phyloP scores from a whole-genome alignment of 306 rosid genomes.

The Trifolium fragiferum region DNA sequence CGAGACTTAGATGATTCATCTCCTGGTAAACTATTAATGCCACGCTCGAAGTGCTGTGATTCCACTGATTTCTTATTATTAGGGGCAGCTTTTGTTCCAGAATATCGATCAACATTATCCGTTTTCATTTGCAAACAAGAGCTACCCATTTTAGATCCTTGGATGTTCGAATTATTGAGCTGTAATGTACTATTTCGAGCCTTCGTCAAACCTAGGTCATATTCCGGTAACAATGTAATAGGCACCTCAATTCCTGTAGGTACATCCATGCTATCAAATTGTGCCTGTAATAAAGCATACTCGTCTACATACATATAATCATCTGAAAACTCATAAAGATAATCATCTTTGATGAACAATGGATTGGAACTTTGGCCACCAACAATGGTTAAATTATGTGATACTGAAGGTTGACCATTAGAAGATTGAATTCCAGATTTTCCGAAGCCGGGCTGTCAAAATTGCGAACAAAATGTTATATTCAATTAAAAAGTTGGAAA shows the following conservation, averaged over 20 bases:
- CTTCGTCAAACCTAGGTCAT: constrained; percentile 40
- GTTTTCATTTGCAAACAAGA: not conserved
- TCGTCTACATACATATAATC: constrained; percentile 64
- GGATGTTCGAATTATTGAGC: constrained; percentile 32
- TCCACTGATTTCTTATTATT: constrained; percentile 54
- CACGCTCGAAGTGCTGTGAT: constrained; percentile 44
- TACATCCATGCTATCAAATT: constrained; percentile 38
- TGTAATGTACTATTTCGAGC: constrained; percentile 49
- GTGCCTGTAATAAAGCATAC: constrained; percentile 70
- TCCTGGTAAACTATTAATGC: constrained; percentile 44
- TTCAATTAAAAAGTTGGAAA: constrained; percentile 35
- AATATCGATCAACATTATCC: constrained; percentile 61
- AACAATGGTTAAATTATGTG: constrained; percentile 52
- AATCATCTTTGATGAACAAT: constrained; percentile 47
- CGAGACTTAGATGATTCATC: constrained; percentile 53
- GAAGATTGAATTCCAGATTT: constrained; percentile 53
- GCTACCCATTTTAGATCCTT: constrained; percentile 23
- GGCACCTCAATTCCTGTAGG: constrained; percentile 86
- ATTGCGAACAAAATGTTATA: too few species aligned
- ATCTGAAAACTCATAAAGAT: constrained; percentile 44
- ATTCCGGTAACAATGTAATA: constrained; percentile 64
- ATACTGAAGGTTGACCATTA: constrained; percentile 41
- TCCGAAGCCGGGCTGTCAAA: constrained; percentile 39
- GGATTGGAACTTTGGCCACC: constrained; percentile 65
- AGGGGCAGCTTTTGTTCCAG: constrained; percentile 45